Base-by-base conservation (phyloP, 768 basidiomycete genomes). In the Boletales sp. region DNA sequence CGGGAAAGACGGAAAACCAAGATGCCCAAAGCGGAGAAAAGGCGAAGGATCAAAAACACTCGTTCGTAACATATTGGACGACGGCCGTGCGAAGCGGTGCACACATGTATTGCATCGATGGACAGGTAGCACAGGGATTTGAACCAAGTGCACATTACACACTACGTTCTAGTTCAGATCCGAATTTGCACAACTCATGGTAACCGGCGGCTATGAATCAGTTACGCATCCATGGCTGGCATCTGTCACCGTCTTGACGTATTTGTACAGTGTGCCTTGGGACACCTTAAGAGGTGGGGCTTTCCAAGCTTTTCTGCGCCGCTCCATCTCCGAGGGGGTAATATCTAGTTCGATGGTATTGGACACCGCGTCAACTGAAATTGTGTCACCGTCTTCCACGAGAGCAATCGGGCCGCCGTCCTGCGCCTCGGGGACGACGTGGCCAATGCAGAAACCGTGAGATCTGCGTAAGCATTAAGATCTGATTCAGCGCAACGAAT, bases 21-120 rank as follows among this genome's bases (percentile, higher is more conserved):
- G 74, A 92, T 97, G 77, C 90, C 94, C 41, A 98, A 98, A 65
- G 83, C 87, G 37, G 92, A 95, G 70, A 98, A 97, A 76, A 91
- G 91, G 73, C 79, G 83, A 37, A 81, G 80, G 55, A 78, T 97
- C 59, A 96, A 91, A 60, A 57, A 63, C 65, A 41, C 70, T 60
- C 50, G 55, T 41, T 56, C 56, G 49, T 57, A 58, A 61, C 47
- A 34, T 52, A 37, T 18, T 32, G 49, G 32, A 51, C 51, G 48
- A 54, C 53, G 48, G 32, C 34, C 45, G 56, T 54, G 56, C 48
- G 53, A 62, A 51, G 45, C 34, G 39, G 41, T 28, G 34, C 53
- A 49, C 31, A 48, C 31, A 42, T 41, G 37, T 38, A 38, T 38
- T 38, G 37, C 17, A 11, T 17, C 18, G 18, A 38, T 38, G 35